These are phyloP conservation scores for Coleophoma eucalyptorum DNA, from an alignment of 2,329 filamentous ascomycete genomes.

Conservation along the genomic window DNA sequence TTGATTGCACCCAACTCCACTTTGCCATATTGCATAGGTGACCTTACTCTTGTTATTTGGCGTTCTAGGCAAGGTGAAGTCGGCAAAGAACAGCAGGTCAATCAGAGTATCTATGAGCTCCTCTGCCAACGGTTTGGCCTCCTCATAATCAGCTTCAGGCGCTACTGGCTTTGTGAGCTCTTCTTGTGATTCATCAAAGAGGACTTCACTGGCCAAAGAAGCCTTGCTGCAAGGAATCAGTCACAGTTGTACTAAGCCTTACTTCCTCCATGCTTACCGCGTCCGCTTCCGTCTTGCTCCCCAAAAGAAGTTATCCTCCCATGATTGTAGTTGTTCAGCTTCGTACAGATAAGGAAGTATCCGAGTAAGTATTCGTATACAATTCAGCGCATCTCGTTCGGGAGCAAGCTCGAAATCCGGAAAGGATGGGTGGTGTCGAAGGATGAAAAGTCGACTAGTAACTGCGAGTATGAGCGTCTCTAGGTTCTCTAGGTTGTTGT, in stretches of 20 bases:
- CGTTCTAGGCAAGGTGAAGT: constrained; percentile 78
- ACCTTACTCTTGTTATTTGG: constrained; percentile 73
- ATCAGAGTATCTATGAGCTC: constrained; percentile 87
- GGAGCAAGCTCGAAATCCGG: constrained; percentile 80
- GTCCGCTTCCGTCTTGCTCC: constrained; percentile 67
- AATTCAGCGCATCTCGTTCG: constrained; percentile 89
- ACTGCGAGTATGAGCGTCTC: constrained; percentile 84
- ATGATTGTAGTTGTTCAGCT: constrained; percentile 72
- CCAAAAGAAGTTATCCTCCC: constrained; percentile 97
- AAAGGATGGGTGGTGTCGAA: constrained; percentile 88
- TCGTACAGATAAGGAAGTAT: constrained; percentile 92
- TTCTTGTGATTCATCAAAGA: constrained; percentile 74
- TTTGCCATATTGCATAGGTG: constrained; percentile 95
- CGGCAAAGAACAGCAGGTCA: constrained; percentile 87
- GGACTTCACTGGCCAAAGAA: constrained; percentile 66
- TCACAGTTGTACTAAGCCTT: constrained; percentile 11
- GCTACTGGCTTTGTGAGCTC: constrained; percentile 43
- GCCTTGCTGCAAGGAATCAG: constrained; percentile 43
- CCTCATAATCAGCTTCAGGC: constrained; percentile 65
- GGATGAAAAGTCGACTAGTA: constrained; percentile 74
- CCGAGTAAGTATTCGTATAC: constrained; percentile 84
- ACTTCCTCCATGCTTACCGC: constrained; percentile 14
- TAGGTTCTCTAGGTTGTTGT: constrained; percentile 79
- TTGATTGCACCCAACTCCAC: constrained; percentile 91
- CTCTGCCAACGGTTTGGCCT: constrained; percentile 83